Evolutionary conservation across 768 basidiomycete species (phyloP), one percentile per base, ranked within the genome.

Genomic region (Serendipita vermifera): DNA sequence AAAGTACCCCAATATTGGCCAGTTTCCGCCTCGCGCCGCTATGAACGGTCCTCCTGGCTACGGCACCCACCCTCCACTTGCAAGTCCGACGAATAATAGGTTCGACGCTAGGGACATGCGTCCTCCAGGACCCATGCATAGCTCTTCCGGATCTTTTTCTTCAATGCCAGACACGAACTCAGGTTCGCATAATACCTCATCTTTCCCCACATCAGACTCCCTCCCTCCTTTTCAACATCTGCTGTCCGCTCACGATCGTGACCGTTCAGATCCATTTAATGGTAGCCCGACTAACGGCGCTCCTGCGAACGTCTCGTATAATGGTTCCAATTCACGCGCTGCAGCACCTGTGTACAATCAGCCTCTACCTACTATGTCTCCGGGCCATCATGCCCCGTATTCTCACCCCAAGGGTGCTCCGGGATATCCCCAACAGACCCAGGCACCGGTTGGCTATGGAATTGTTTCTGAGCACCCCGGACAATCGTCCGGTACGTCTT

Each of bases 401-500:
- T n/a, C n/a, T n/a, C n/a, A n/a, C n/a, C n/a, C n/a, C n/a, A n/a
- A n/a, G n/a, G n/a, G n/a, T n/a, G n/a, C n/a, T n/a, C n/a, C n/a
- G n/a, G n/a, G n/a, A n/a, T n/a, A n/a, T n/a, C n/a, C n/a, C n/a
- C n/a, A n/a, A n/a, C n/a, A n/a, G n/a, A n/a, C n/a, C n/a, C n/a
- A n/a, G n/a, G n/a, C n/a, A n/a, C n/a, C n/a, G n/a, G n/a, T n/a
- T n/a, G n/a, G n/a, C n/a, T n/a, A n/a, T n/a, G n/a, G n/a, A n/a
- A n/a, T n/a, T n/a, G n/a, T n/a, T n/a, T n/a, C n/a, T n/a, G n/a
- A n/a, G n/a, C n/a, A n/a, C n/a, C 46, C 46, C 46, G 46, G 46
- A 51, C 46, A 51, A 9, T 20, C 46, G 46, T 51, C 46, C 46
- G 46, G 46, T 51, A 51, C 46, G 46, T 51, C 46, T 51, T 51